Conservation (phyloP, 2,329 filamentous ascomycete species). For the Albophoma yamanashiensis region DNA sequence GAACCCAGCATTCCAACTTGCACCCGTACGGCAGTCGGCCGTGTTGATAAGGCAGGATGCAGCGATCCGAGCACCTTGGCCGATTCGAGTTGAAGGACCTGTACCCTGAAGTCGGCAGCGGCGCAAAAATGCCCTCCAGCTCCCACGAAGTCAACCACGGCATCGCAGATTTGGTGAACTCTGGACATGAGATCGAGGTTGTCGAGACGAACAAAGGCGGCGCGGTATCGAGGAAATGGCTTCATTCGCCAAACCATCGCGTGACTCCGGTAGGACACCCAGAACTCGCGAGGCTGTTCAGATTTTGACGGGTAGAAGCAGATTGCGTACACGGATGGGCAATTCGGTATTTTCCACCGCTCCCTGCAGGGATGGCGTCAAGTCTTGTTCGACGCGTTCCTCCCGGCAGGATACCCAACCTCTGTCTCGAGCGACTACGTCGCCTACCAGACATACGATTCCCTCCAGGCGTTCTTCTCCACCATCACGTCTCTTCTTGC, state of each 20-base stretch:
- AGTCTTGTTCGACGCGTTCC: constrained; percentile 55
- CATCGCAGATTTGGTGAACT: constrained; percentile 13
- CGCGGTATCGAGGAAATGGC: constrained; percentile 22
- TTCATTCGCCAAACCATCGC: constrained; percentile 15
- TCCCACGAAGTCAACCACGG: constrained; percentile 5
- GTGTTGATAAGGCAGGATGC: background rate
- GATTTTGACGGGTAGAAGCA: background rate
- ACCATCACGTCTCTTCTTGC: constrained; percentile 72
- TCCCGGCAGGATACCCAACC: constrained; percentile 80
- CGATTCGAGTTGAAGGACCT: constrained; percentile 1
- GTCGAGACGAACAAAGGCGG: constrained; percentile 27
- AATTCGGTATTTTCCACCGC: constrained; percentile 13
- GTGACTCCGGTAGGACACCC: constrained; percentile 14
- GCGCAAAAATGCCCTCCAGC: background rate
- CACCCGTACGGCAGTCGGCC: background rate
- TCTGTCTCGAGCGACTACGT: constrained; percentile 81
- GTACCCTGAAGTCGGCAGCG: background rate
- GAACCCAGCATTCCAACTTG: background rate
- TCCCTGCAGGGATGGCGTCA: constrained; percentile 25
- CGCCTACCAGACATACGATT: constrained; percentile 61
- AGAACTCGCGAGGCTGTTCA: background rate
- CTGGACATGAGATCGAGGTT: constrained; percentile 17
- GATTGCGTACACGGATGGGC: constrained; percentile 5
- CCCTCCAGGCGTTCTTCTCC: constrained; percentile 73
- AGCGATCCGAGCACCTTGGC: background rate